Evolutionary conservation across 2,329 filamentous ascomycete species (phyloP).

Genomic region (Fusarium equiseti): DNA sequence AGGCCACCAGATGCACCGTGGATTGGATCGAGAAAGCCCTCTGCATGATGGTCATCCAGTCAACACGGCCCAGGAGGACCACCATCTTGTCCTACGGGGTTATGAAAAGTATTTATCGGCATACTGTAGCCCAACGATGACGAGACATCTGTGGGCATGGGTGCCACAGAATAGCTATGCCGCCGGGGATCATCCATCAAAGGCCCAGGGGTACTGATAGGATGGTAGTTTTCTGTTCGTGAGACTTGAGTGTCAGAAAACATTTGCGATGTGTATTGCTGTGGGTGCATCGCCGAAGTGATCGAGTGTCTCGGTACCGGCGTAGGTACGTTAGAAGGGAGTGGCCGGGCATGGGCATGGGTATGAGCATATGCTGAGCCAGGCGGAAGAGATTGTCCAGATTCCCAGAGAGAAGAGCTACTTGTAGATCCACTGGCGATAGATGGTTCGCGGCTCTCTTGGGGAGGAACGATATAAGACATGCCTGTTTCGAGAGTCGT

Average conservation of each 20-base stretch:
- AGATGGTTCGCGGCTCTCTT: conserved; percentile 52
- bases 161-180: conserved; percentile 42
- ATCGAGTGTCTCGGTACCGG: conserved; percentile 41
- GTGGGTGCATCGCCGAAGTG: conserved; percentile 40
- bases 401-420: conserved; percentile 52
- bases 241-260: conserved; percentile 39
- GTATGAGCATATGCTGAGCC: conserved; percentile 37
- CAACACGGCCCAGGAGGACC: conserved; percentile 43
- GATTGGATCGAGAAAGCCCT: conserved; percentile 10
- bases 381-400: conserved; percentile 44
- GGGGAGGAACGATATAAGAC: conserved; percentile 48
- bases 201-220: conserved; percentile 35
- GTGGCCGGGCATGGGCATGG: conserved; percentile 37
- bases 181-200: conserved; percentile 45
- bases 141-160: conserved; percentile 39
- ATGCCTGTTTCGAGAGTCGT: conserved; percentile 46
- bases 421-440: conserved; percentile 51
- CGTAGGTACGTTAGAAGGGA: conserved; percentile 41
- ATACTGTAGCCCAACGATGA: conserved; percentile 45
- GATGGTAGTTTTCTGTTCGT: conserved; percentile 40
- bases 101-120: conserved; percentile 44
- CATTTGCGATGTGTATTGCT: conserved; percentile 41
- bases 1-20: conserved; percentile 2
- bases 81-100: conserved; percentile 32
- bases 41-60: conserved; percentile 26